A percentile compares a stretch with the other conserved stretches of the same genome.
These are phyloP conservation scores for Elymus sibiricus DNA, from an alignment of 176 grass and related monocot species.

Conservation along the genomic window DNA sequence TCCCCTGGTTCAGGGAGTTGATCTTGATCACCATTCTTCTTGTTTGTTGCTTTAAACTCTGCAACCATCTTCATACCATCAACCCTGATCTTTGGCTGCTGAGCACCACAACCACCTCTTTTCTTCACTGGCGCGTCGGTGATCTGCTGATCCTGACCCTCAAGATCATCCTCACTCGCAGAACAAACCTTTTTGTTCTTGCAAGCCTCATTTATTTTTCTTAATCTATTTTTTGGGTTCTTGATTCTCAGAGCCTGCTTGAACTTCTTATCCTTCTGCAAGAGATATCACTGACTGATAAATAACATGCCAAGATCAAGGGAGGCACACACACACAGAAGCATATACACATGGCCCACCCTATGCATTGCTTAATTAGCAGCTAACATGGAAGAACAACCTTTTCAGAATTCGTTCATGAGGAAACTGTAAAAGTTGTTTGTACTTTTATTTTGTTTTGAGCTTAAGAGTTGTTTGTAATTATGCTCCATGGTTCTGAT, in stretches of 20 bases:
- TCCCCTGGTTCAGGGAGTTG: constrained; percentile 95
- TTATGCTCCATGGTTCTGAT: not conserved
- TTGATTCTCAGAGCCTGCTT: constrained; percentile 92
- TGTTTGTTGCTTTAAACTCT: constrained; percentile 87
- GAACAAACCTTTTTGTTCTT: constrained; percentile 89
- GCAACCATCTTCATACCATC: constrained; percentile 99
- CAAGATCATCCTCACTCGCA: constrained; percentile 73
- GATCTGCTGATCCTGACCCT: constrained; percentile 74
- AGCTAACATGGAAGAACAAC: constrained; percentile 2
- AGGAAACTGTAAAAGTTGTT: not conserved
- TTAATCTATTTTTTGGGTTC: constrained; percentile 85
- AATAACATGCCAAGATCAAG: not conserved
- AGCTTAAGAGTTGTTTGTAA: not conserved
- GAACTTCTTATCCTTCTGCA: constrained; percentile 83
- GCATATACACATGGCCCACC: not conserved
- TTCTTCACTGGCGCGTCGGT: constrained; percentile 74
- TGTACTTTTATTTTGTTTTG: too few relatives aligned
- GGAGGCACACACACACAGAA: not conserved
- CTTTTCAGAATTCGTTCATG: not conserved
- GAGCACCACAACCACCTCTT: constrained; percentile 90
- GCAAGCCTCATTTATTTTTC: constrained; percentile 95
- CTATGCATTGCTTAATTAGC: not conserved
- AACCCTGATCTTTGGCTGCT: constrained; percentile 95
- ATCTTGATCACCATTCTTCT: constrained; percentile 85
- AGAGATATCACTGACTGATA: not conserved